Evolutionary conservation across 2,329 filamentous ascomycete genomes (phyloP), one percentile per base, ranked within the genome.

Genomic region (Fusarium phyllophilum): DNA sequence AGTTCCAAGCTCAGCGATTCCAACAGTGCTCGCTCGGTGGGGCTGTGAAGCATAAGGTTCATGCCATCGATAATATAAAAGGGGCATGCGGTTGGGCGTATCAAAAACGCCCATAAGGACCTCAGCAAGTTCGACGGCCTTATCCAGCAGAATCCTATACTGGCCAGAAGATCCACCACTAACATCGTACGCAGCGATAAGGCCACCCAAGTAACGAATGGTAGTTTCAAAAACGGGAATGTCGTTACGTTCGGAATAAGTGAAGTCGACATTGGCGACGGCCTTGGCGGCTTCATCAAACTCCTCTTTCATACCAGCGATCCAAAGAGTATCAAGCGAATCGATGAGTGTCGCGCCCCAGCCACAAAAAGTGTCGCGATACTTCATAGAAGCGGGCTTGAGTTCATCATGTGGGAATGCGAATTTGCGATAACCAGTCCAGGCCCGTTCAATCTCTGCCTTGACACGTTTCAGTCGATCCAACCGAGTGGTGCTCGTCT

Each of bases 191-290:
- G 95, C 95, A 44, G 91, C 91, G 46, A 98, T 79, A 48, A 98
- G 85, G 3, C 96, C 96, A 38, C 96, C 96, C 9, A 98, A 86
- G 78, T 98, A 97, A 58, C 96, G 90, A 79, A 98, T 98, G 17
- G 92, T 94, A 2, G 95, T 97, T 83, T 98, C 95, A 77, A 98
- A 98, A 13, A 97, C 87, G n/a, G 94, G 95, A 51, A 98, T 96
- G 54, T 93, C 89, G 42, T 83, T 80, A 55, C 91, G 86, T 20
- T 82, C 79, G 6, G 90, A 92, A 17, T 89, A 92, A 6, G 93
- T 96, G 77, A 98, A 98, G 82, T 98, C 94, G 66, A 98, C 96
- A 11, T 89, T 82, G 64, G 87, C 87, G 29, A 95, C 90, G 8
- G 88, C 90, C 58, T 89, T 86, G 49, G 93, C 90, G 5, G 94